Evolutionary conservation across 2,329 filamentous ascomycete genomes (phyloP).

Genomic region (Penicillium frequentans): DNA sequence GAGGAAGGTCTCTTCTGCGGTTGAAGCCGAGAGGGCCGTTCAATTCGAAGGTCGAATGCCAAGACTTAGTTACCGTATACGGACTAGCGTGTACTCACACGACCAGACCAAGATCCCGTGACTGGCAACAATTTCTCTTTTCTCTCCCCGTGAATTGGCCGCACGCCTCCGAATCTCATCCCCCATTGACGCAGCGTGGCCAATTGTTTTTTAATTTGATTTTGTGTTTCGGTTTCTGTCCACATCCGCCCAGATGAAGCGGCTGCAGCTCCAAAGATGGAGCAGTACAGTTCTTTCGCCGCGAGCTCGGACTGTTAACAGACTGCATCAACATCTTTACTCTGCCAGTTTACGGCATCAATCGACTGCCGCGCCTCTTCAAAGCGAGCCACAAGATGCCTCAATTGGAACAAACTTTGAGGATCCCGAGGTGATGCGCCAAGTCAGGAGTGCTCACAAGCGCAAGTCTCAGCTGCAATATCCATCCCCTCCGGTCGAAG

Average conservation of each 20-base stretch:
- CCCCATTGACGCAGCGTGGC: conserved; percentile 16
- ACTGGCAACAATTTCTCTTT: conserved; percentile 40
- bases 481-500: conserved; percentile 70
- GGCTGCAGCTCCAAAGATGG: conserved; percentile 53
- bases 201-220: conserved; percentile 8
- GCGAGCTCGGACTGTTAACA: conserved; percentile 43
- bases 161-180: conserved; percentile 16
- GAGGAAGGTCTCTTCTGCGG: conserved; percentile 22
- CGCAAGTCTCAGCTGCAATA: conserved; percentile 46
- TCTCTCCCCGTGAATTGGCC: conserved; percentile 30
- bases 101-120: conserved; percentile 37
- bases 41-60: conserved; percentile 27
- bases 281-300: conserved; percentile 52
- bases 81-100: conserved; percentile 36
- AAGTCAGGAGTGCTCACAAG: conserved; percentile 23
- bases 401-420: conserved; percentile 29
- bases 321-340: conserved; percentile 38
- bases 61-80: conserved; percentile 25
- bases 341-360: conserved; percentile 38
- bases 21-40: conserved; percentile 34
- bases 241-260: conserved; percentile 47
- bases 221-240: conserved; percentile 10
- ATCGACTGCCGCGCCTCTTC: conserved; percentile 38
- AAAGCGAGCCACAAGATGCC: conserved; percentile 23
- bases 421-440: conserved; percentile 22